Percentiles rank a stretch among this genome's conserved stretches.
Conservation (phyloP, 352 stramenopile genomes). For the Pythium folliculosum region DNA sequence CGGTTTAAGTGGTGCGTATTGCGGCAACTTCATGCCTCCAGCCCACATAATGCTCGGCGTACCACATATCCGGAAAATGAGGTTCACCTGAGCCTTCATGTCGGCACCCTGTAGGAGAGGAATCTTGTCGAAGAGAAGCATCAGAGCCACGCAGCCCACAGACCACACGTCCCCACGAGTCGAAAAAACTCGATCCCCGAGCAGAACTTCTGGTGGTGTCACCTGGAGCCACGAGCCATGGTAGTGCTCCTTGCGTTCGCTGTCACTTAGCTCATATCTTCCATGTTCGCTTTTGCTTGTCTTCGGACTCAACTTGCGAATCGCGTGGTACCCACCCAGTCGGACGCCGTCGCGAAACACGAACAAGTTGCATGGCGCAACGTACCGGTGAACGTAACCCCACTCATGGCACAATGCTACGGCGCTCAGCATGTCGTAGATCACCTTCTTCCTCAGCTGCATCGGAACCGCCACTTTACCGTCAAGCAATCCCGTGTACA, state of each 20-base stretch:
- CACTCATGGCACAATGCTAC: slow-evolving; percentile 67
- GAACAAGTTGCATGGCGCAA: slow-evolving; percentile 73
- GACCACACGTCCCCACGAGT: slow-evolving; percentile 82
- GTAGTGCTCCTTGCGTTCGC: slow-evolving; percentile 76
- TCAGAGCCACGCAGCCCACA: slow-evolving; percentile 59
- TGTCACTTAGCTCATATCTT: slow-evolving; percentile 68
- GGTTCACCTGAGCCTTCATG: slow-evolving; percentile 64
- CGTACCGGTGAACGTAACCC: slow-evolving; percentile 76
- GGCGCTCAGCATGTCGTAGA: slow-evolving; percentile 71
- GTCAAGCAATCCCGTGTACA: slow-evolving; percentile 76
- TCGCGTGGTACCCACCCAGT: slow-evolving; percentile 69
- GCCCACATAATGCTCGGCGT: slow-evolving; percentile 62
- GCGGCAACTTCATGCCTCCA: slow-evolving; percentile 49
- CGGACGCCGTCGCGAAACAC: slow-evolving; percentile 68
- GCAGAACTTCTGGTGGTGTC: slow-evolving; percentile 69
- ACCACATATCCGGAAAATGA: slow-evolving; percentile 80
- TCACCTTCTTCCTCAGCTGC: slow-evolving; percentile 57
- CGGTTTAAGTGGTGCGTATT: slow-evolving; percentile 55
- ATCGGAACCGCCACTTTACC: slow-evolving; percentile 47
- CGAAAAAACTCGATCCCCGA: slow-evolving; percentile 68
- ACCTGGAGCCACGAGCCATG: slow-evolving; percentile 66
- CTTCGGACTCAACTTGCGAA: slow-evolving; percentile 34
- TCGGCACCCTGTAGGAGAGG: slow-evolving; percentile 69
- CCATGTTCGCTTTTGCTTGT: slow-evolving; percentile 22
- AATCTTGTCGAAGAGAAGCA: slow-evolving; percentile 65